phyloP scores from a whole-genome alignment of 1,284 basidiomycete species.

The Cryptococcus maquisensis region DNA sequence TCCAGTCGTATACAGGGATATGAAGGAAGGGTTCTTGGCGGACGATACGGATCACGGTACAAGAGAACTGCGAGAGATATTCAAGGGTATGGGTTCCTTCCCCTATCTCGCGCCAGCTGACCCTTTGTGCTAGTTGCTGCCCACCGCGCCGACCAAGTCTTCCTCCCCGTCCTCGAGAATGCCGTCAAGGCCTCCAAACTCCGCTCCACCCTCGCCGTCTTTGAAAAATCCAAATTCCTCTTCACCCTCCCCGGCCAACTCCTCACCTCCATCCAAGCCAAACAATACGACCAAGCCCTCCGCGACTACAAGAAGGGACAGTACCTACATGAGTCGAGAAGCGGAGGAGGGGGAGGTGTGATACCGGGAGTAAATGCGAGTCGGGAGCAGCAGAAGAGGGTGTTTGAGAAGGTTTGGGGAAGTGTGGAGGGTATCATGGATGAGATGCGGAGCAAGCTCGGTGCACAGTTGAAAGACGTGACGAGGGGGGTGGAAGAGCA shows the following conservation, averaged over 20 bases:
- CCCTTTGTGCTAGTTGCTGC: conserved; percentile 53
- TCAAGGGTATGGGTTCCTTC: conserved; percentile 62
- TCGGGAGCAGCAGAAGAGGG: conserved; percentile 74
- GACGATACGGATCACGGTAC: conserved; percentile 76
- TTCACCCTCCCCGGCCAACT: conserved; percentile 94
- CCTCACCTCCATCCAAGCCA: conserved; percentile 83
- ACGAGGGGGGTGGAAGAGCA: conserved; percentile 82
- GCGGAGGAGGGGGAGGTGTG: conserved; percentile 60
- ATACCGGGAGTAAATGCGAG: conserved; percentile 55
- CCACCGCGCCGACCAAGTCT: conserved; percentile 90
- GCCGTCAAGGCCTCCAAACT: conserved; percentile 91
- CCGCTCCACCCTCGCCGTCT: conserved; percentile 86
- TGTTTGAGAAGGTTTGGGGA: conserved; percentile 94
- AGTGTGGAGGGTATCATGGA: conserved; percentile 92
- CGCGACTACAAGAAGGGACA: conserved; percentile 98
- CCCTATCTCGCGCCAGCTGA: not conserved
- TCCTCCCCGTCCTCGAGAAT: conserved; percentile 93
- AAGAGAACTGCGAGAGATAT: conserved; percentile 70
- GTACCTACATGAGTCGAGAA: conserved; percentile 78
- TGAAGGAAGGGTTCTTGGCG: conserved; percentile 82
- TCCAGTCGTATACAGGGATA: conserved; percentile 81
- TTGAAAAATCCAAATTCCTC: conserved; percentile 96
- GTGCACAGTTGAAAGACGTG: conserved; percentile 72
- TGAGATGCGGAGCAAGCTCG: conserved; percentile 78
- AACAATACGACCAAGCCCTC: conserved; percentile 87